These are phyloP conservation scores for Suillus decipiens DNA, from an alignment of 768 basidiomycete genomes.

Conservation along the genomic window DNA sequence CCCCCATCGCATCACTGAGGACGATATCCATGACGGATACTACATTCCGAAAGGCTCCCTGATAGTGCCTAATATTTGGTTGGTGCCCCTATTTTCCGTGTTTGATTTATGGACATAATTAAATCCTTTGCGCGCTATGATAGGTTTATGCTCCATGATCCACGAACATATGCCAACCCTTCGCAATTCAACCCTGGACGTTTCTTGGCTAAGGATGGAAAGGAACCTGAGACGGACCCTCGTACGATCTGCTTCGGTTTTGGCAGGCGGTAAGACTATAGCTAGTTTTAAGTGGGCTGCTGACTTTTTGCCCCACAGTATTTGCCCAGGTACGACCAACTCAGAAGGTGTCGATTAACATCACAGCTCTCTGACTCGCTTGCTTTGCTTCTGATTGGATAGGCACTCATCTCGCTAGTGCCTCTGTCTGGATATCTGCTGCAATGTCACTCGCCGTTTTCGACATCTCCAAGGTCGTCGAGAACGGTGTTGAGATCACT, in stretches of 20 bases:
- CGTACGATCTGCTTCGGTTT: conserved; percentile 68
- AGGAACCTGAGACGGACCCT: conserved; percentile 53
- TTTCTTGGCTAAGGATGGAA: conserved; percentile 42
- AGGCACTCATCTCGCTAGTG: conserved; percentile 53
- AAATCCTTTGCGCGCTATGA: no score
- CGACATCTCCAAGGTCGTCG: conserved; percentile 43
- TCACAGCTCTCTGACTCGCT: conserved; percentile 17
- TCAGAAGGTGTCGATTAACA: background rate
- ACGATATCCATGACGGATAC: conserved; percentile 63
- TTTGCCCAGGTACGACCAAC: background rate
- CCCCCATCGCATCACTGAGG: conserved; percentile 56
- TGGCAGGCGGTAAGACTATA: conserved; percentile 51
- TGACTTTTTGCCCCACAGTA: background rate
- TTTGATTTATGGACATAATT: conserved; percentile 5
- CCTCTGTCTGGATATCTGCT: conserved; percentile 47
- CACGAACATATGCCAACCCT: conserved; percentile 50
- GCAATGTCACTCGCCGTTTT: conserved; percentile 45
- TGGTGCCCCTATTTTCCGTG: conserved; percentile 14
- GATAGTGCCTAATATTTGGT: conserved; percentile 28
- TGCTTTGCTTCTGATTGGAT: conserved; percentile 21
- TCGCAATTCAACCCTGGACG: conserved; percentile 61
- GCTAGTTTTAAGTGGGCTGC: conserved; percentile 11
- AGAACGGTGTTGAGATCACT: conserved; percentile 48
- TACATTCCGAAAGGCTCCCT: conserved; percentile 52
- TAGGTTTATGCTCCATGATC: conserved; percentile 36